Evolutionary conservation across 441 rosid genomes (phyloP).

Genomic region (Populus trichocarpa): DNA sequence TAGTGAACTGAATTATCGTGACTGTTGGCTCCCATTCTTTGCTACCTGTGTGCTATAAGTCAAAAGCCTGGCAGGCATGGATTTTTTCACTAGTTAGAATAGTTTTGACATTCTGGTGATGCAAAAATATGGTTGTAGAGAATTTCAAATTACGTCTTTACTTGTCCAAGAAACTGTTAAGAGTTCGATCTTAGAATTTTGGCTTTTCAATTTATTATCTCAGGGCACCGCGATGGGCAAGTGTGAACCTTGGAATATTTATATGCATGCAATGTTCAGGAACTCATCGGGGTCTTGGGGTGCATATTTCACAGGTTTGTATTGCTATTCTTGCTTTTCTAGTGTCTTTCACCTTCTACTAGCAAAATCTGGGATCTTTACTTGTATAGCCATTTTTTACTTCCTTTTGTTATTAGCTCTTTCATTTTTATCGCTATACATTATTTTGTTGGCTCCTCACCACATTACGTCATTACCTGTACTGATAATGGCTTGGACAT

Average conservation of each 20-base stretch:
- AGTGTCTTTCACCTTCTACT: background rate
- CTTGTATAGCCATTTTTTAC: background rate
- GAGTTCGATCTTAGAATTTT: background rate
- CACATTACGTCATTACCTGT: background rate
- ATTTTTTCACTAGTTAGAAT: background rate
- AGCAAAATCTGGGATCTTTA: background rate
- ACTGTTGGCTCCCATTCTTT: background rate
- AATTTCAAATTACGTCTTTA: too few relatives aligned
- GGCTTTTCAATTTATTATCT: background rate
- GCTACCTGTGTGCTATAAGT: background rate
- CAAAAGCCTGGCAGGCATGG: background rate
- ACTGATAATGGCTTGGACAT: background rate
- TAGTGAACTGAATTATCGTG: background rate
- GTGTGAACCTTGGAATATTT: slow-evolving; percentile 84
- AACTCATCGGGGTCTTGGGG: slow-evolving; percentile 80
- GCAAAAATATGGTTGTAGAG: background rate
- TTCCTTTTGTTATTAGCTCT: too few relatives aligned
- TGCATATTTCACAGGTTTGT: slow-evolving; percentile 76
- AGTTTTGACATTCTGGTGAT: background rate
- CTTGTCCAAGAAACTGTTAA: background rate
- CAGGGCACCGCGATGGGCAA: slow-evolving; percentile 92
- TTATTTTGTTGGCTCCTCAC: background rate
- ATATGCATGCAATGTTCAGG: slow-evolving; percentile 95
- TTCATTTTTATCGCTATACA: background rate
- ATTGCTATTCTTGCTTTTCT: background rate